These are phyloP conservation scores for Neonectria neomacrospora DNA, from an alignment of 2,329 filamentous ascomycete genomes.

Conservation along the genomic window DNA sequence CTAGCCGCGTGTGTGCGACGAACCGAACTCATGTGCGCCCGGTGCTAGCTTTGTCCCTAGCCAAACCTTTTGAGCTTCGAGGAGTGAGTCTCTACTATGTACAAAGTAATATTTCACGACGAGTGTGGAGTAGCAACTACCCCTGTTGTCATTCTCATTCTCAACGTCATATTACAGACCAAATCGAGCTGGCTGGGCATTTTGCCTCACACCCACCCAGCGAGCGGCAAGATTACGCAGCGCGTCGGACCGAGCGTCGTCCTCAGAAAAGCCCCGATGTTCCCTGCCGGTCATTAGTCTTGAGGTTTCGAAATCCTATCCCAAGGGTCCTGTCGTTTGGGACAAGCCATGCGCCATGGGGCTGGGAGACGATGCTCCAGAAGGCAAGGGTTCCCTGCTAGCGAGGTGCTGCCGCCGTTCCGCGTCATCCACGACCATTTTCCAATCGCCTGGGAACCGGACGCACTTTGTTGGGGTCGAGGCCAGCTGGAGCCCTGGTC, in stretches of 20 bases:
- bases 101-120: slow-evolving; percentile 6
- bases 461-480: slow-evolving; percentile 30
- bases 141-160: background rate
- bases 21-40: slow-evolving; percentile 3
- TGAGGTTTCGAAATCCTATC: slow-evolving; percentile 27
- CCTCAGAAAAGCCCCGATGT: slow-evolving; percentile 5
- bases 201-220: background rate
- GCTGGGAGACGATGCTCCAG: slow-evolving; percentile 30
- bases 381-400: slow-evolving; percentile 39
- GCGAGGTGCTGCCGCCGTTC: slow-evolving; percentile 27
- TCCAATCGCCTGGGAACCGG: slow-evolving; percentile 41
- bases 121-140: slow-evolving; percentile 1
- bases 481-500: slow-evolving; percentile 13
- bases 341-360: slow-evolving; percentile 26
- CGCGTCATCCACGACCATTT: slow-evolving; percentile 36
- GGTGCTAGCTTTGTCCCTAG: slow-evolving; percentile 5
- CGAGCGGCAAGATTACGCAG: slow-evolving; percentile 20
- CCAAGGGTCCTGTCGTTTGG: slow-evolving; percentile 32
- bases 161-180: slow-evolving; percentile 3
- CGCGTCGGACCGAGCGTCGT: slow-evolving; percentile 11
- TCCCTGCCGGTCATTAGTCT: background rate
- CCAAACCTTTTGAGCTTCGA: slow-evolving; percentile 5
- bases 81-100: slow-evolving; percentile 8
- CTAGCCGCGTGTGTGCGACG: slow-evolving; percentile 3
- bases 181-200: background rate